A percentile compares a stretch with the other conserved stretches of the same genome.
phyloP scores from a whole-genome alignment of 225 moss, liverwort and hornwort species.

The Sphagnum contortum region DNA sequence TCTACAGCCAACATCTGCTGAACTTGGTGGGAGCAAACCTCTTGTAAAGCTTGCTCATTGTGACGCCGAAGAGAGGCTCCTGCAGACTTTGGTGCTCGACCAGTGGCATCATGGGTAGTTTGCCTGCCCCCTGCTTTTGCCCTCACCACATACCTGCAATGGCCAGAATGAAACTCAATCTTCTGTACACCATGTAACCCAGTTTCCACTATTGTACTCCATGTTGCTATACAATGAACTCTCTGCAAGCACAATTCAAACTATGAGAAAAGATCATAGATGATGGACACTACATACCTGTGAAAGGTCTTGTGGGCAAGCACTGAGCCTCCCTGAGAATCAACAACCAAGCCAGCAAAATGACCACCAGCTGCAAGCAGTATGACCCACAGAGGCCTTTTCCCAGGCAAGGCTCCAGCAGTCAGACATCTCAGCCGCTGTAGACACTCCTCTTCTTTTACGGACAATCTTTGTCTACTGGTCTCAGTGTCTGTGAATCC shows the following conservation, averaged over 20 bases:
- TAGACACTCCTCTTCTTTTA: constrained; percentile 54
- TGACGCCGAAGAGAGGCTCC: constrained; percentile 98
- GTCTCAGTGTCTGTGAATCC: constrained; percentile 27
- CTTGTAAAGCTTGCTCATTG: constrained; percentile 93
- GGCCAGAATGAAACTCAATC: constrained; percentile 19
- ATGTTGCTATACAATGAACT: too few relatives aligned
- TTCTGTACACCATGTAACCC: not conserved
- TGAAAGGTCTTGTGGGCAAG: constrained; percentile 91
- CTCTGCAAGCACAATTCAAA: too few relatives aligned
- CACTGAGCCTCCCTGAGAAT: constrained; percentile 53
- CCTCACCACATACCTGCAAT: constrained; percentile 98
- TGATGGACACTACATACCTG: constrained; percentile 36
- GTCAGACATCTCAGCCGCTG: constrained; percentile 55
- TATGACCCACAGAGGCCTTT: constrained; percentile 48
- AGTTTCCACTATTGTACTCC: too few relatives aligned
- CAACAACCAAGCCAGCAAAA: constrained; percentile 86
- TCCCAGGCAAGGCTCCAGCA: constrained; percentile 15
- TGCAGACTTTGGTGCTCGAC: constrained; percentile 91
- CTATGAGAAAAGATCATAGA: too few relatives aligned
- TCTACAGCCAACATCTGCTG: too few relatives aligned
- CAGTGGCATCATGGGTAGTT: constrained; percentile 73
- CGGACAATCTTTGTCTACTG: constrained; percentile 26
- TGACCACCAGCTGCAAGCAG: constrained; percentile 89
- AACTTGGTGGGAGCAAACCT: constrained; percentile 36
- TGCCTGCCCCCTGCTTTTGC: constrained; percentile 99